phyloP scores from a whole-genome alignment of 352 stramenopile genomes.

The Globisporangium viniferum region DNA sequence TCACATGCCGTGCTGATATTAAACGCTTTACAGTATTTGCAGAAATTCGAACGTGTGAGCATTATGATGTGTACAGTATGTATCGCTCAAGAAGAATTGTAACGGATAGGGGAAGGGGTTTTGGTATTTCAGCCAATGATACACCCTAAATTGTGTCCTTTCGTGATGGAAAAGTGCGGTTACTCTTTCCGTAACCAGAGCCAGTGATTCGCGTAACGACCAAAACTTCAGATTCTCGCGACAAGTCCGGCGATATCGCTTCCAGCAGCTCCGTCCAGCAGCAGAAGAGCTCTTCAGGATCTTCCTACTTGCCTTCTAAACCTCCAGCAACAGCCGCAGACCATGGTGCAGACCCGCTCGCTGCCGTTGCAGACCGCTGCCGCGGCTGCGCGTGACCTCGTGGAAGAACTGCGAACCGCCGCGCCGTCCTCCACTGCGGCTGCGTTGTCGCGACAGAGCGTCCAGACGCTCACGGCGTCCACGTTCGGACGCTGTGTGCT shows the following conservation, averaged over 20 bases:
- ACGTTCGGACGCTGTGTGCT: constrained; percentile 75
- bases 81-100: too few species aligned
- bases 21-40: too few species aligned
- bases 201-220: neutral
- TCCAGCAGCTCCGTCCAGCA: neutral
- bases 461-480: constrained; percentile 25
- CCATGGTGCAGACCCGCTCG: constrained; percentile 12
- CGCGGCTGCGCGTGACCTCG: constrained; percentile 11
- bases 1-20: too few species aligned
- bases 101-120: neutral
- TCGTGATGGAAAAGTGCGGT: neutral
- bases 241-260: neutral
- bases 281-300: constrained; percentile 3
- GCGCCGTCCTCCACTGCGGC: neutral
- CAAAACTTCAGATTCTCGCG: neutral
- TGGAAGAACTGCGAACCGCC: neutral
- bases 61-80: too few species aligned
- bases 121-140: neutral
- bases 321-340: neutral
- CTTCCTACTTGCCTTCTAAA: neutral
- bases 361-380: constrained; percentile 19
- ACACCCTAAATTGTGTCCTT: neutral
- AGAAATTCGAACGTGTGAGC: too few species aligned
- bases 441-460: constrained; percentile 7
- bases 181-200: neutral